Conservation (phyloP, 2,329 filamentous ascomycete species). For the Coniochaeta sp. region DNA sequence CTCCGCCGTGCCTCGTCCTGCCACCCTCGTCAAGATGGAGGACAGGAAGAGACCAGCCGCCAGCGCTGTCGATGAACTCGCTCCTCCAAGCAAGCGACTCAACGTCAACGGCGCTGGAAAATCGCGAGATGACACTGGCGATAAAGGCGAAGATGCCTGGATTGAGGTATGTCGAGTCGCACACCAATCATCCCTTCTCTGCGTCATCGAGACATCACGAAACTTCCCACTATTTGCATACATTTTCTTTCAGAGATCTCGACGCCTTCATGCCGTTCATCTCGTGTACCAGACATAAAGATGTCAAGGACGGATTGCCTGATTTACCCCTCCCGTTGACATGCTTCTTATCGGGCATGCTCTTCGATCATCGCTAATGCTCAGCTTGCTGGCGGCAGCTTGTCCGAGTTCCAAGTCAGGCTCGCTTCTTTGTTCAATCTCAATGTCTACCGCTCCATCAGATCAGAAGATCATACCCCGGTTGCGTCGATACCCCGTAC, state of each 20-base stretch:
- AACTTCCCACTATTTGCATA: slow-evolving; percentile 1
- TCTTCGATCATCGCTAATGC: slow-evolving; percentile 34
- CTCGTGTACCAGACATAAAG: slow-evolving; percentile 4
- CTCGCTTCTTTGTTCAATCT: slow-evolving; percentile 15
- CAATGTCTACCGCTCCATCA: slow-evolving; percentile 6
- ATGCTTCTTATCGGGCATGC: slow-evolving; percentile 15
- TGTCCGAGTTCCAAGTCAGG: slow-evolving; percentile 24
- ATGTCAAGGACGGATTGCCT: neutral
- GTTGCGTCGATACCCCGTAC: slow-evolving; percentile 5
- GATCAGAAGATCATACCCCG: neutral
- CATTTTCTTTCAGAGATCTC: neutral
- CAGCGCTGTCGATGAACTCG: slow-evolving; percentile 71
- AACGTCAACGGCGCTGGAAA: slow-evolving; percentile 72
- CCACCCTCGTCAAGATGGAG: slow-evolving; percentile 93
- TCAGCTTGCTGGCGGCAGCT: slow-evolving; percentile 35
- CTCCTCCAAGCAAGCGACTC: slow-evolving; percentile 77
- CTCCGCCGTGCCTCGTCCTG: slow-evolving; percentile 65
- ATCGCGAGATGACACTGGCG: slow-evolving; percentile 45
- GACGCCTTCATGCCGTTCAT: slow-evolving; percentile 5
- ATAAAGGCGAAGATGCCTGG: slow-evolving; percentile 54
- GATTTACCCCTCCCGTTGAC: neutral
- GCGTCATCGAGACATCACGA: slow-evolving; percentile 7
- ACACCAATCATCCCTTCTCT: slow-evolving; percentile 19
- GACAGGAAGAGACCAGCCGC: slow-evolving; percentile 95
- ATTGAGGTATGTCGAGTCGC: slow-evolving; percentile 55